A percentile compares a stretch with the other conserved stretches of the same genome.
These are phyloP conservation scores for Colletotrichum tamarilloi DNA, from an alignment of 2,329 filamentous ascomycete species.

Conservation along the genomic window DNA sequence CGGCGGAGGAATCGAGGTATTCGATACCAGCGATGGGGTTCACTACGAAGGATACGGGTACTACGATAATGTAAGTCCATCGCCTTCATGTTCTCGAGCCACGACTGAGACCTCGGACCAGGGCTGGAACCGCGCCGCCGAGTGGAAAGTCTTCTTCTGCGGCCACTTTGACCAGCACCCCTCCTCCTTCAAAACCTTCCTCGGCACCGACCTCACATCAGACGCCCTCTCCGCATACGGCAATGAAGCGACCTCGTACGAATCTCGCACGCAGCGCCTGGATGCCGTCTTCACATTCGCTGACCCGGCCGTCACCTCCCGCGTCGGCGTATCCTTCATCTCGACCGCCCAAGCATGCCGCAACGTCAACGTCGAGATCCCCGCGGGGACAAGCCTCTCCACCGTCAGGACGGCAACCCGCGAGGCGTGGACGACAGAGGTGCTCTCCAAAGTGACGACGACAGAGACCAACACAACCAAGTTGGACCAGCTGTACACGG, in stretches of 20 bases:
- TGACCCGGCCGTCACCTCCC: conserved; percentile 59
- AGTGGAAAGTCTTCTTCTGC: conserved; percentile 74
- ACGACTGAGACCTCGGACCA: conserved; percentile 37
- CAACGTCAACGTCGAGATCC: conserved; percentile 68
- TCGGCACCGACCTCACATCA: conserved; percentile 47
- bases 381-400: conserved; percentile 52
- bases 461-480: conserved; percentile 65
- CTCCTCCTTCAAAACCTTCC: conserved; percentile 57
- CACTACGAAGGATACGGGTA: conserved; percentile 70
- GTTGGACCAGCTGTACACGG: conserved; percentile 72
- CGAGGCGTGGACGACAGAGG: conserved; percentile 68
- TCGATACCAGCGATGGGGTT: conserved; percentile 49
- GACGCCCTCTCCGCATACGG: conserved; percentile 46
- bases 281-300: conserved; percentile 67
- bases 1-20: conserved; percentile 66
- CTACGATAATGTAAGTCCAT: conserved; percentile 67
- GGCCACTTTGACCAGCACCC: conserved; percentile 65
- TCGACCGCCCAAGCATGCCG: conserved; percentile 69
- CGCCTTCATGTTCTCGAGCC: not conserved
- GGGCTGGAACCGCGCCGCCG: conserved; percentile 72
- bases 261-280: conserved; percentile 52
- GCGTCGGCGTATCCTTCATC: conserved; percentile 77
- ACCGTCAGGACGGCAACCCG: conserved; percentile 59
- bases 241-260: conserved; percentile 43
- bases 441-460: conserved; percentile 73